Percentiles rank a stretch among this genome's conserved stretches.
Conservation (phyloP, 768 basidiomycete species). For the Boletus reticulatus region DNA sequence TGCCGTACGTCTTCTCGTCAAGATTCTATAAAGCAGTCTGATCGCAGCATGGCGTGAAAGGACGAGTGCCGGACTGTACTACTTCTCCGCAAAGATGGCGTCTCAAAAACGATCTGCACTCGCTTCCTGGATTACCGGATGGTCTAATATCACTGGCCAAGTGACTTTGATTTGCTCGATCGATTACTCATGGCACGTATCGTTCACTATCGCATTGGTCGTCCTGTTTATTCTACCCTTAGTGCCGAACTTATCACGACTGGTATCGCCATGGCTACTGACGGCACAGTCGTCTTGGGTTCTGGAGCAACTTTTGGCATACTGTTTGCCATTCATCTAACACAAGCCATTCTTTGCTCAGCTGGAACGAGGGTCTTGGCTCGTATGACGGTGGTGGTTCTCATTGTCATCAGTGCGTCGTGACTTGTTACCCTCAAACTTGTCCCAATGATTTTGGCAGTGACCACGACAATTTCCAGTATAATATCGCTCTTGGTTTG, state of each 20-base stretch:
- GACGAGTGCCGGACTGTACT: conserved; percentile 28
- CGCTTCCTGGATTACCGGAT: conserved; percentile 29
- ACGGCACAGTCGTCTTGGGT: conserved; percentile 17
- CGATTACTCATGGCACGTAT: conserved; percentile 16
- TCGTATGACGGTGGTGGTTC: conserved; percentile 17
- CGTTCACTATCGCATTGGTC: neutral
- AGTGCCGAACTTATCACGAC: conserved; percentile 22
- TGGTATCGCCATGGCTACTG: conserved; percentile 22
- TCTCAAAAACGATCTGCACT: conserved; percentile 23
- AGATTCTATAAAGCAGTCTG: too few species aligned
- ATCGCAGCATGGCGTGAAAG: neutral
- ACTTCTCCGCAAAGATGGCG: conserved; percentile 29
- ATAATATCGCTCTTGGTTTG: conserved; percentile 17
- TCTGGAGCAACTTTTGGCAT: conserved; percentile 24
- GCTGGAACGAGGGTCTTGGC: conserved; percentile 21
- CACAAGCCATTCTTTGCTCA: conserved; percentile 22
- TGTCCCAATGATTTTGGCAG: neutral
- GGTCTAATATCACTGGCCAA: conserved; percentile 29
- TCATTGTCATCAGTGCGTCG: conserved; percentile 8
- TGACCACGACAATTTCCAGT: conserved; percentile 14
- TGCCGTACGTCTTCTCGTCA: neutral
- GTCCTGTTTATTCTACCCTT: neutral
- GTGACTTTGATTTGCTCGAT: conserved; percentile 27
- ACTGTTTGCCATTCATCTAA: conserved; percentile 15
- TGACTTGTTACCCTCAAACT: neutral